Evolutionary conservation across 2,329 filamentous ascomycete species (phyloP).

Genomic region (Penicillium sp.): DNA sequence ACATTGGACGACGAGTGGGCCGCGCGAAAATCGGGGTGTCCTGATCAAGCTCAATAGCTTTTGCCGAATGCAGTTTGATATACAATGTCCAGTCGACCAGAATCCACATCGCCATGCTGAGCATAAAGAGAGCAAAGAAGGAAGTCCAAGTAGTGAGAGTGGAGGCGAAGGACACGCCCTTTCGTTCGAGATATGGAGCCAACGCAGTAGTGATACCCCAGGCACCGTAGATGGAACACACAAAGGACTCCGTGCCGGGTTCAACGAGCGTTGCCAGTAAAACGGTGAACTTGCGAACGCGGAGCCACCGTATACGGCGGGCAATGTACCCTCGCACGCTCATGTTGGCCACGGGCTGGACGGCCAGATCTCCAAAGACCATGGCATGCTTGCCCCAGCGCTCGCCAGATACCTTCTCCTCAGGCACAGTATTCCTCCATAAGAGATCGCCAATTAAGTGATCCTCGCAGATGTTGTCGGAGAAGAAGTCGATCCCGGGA

Average conservation of each 20-base stretch:
- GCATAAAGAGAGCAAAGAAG: conserved; percentile 62
- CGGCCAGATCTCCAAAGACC: conserved; percentile 76
- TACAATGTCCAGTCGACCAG: conserved; percentile 69
- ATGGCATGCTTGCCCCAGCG: conserved; percentile 72
- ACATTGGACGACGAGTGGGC: conserved; percentile 42
- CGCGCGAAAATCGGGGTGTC: conserved; percentile 70
- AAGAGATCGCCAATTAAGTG: conserved; percentile 90
- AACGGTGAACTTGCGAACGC: conserved; percentile 93
- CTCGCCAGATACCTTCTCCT: conserved; percentile 37
- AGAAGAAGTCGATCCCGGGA: conserved; percentile 86
- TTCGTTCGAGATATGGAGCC: conserved; percentile 53
- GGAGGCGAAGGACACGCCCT: conserved; percentile 38
- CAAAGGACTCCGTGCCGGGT: conserved; percentile 80
- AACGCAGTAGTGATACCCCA: conserved; percentile 69
- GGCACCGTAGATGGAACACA: conserved; percentile 76
- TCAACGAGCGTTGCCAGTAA: conserved; percentile 84
- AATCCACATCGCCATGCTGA: conserved; percentile 67
- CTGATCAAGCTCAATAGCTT: conserved; percentile 65
- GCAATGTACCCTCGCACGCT: conserved; percentile 71
- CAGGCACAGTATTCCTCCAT: conserved; percentile 56
- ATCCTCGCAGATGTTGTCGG: conserved; percentile 94
- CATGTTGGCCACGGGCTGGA: conserved; percentile 85
- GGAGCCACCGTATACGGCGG: conserved; percentile 80
- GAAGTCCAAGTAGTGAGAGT: conserved; percentile 63
- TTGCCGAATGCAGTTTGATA: conserved; percentile 66